phyloP scores from a whole-genome alignment of 2,329 filamentous ascomycete genomes.

The Sporothrix euskadiensis region DNA sequence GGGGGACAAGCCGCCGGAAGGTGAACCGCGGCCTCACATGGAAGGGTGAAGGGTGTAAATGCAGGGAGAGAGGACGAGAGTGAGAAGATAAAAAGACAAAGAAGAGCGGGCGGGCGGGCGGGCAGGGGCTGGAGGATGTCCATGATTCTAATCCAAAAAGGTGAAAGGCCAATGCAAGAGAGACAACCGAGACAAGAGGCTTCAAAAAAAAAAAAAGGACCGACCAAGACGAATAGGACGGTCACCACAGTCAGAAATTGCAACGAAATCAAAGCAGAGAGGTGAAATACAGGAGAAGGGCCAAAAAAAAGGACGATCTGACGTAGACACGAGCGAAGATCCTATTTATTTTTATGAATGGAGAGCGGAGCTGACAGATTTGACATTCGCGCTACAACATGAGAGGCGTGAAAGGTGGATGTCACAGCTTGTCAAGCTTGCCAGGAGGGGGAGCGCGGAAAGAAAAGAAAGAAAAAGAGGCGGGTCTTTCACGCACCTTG shows the following conservation, averaged over 20 bases:
- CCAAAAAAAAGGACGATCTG: background rate
- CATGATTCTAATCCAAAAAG: background rate
- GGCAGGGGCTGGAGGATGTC: background rate
- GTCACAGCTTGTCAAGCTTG: background rate
- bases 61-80: too few relatives aligned
- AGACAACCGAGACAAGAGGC: background rate
- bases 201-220: background rate
- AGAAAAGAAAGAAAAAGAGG: background rate
- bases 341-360: background rate
- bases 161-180: background rate
- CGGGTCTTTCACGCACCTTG: too few relatives aligned
- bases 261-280: background rate
- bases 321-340: background rate
- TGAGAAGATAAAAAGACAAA: background rate
- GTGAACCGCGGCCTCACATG: background rate
- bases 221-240: background rate
- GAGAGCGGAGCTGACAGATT: background rate
- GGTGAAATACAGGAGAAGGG: background rate
- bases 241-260: background rate
- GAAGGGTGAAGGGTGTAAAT: too few relatives aligned
- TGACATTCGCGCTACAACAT: background rate
- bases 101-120: too few relatives aligned
- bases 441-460: background rate
- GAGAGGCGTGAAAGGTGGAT: background rate
- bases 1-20: background rate